Conservation (phyloP, 192 early-diverging fungal genomes). For the Irineochytrium annulatum region DNA sequence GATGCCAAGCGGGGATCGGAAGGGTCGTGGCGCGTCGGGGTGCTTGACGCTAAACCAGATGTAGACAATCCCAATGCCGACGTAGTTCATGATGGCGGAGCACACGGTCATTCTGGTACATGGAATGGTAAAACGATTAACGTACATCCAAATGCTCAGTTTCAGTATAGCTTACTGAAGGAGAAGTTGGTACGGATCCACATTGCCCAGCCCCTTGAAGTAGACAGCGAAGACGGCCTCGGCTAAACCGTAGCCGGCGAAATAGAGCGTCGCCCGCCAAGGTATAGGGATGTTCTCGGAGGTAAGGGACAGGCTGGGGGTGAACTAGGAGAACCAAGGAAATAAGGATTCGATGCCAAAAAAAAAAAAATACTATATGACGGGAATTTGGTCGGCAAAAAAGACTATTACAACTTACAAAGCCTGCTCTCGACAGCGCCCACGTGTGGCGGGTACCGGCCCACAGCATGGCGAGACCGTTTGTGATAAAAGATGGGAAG, state of each 20-base stretch:
- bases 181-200: too few species aligned
- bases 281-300: background rate
- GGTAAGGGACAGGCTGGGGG: background rate
- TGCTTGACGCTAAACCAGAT: conserved; percentile 11
- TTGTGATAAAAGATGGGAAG: background rate
- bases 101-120: conserved; percentile 4
- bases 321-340: too few species aligned
- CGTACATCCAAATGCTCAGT: too few species aligned
- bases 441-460: conserved; percentile 3
- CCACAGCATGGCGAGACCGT: conserved; percentile 12
- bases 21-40: conserved; percentile 15
- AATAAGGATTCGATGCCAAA: too few species aligned
- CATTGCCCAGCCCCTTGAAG: too few species aligned
- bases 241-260: background rate
- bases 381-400: too few species aligned
- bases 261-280: background rate
- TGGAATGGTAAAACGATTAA: too few species aligned
- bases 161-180: too few species aligned
- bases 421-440: conserved; percentile 16
- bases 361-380: too few species aligned
- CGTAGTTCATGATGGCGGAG: conserved; percentile 12
- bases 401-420: too few species aligned
- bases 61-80: conserved; percentile 11
- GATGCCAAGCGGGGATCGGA: conserved; percentile 15
- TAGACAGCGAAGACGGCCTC: background rate